Base-by-base conservation (phyloP, 2,329 filamentous ascomycete species). In the Sclerotinia subarctica region DNA sequence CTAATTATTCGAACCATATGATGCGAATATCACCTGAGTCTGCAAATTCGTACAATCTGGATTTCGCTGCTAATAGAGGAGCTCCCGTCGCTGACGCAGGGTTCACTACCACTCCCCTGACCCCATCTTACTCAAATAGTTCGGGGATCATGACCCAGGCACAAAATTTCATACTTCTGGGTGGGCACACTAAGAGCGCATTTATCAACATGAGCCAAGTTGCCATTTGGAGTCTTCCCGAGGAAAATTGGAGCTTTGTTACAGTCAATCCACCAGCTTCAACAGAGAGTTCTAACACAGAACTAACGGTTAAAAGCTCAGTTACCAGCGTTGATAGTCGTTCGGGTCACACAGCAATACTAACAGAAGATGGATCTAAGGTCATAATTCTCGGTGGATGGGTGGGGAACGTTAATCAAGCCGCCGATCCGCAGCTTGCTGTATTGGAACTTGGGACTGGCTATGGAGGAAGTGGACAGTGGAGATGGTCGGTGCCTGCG, bases 131-230 rank as follows among this genome's bases (percentile, higher is more conserved):
- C 72, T 88, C 89, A 26, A 90, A 91, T 75, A 84, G 84, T 5
- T 88, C 86, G 10, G 88, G 86, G 3, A 82, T 83, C 3, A 81
- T 89, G 52, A 90, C 88, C 5, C 90, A 93, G 76, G 88, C 94
- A 76, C 88, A 90, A 70, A 89, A 89, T 73, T 94, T 92, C 72
- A 86, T 97, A 17, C 80, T 97, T 29, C 81, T 97, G 21, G 94
- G 94, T 52, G 94, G 94, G 0, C 93, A 97, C 77, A 96, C 93
- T 0, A 83, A 87, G 73, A 79, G 82, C 21, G 94, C 93, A 0
- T 97, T 97, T 76, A 89, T 97, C 80, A 96, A 97, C 78, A 97
- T 96, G 90, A 96, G 92, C 68, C 92, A 93, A 54, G 87, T 94
- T 1, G 94, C 93, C 0, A 81, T 97, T 1, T 97, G 94, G 83